Evolutionary conservation across 192 early-diverging fungal genomes (phyloP).

Genomic region (Coemansia sp.): DNA sequence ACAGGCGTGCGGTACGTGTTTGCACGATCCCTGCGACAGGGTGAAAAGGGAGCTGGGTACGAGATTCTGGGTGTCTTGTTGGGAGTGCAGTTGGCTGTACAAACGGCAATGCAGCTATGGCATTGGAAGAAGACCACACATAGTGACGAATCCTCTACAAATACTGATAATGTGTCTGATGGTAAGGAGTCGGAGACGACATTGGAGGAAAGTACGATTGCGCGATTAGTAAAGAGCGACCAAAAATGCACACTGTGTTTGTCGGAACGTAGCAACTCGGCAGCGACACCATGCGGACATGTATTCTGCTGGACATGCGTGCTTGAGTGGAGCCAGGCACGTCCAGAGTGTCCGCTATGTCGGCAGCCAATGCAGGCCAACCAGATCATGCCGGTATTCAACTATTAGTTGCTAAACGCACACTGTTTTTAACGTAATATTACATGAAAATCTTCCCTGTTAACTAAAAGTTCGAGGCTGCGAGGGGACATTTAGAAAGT

Average conservation of each 20-base stretch:
- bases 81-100: constrained; percentile 67
- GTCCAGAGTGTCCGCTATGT: constrained; percentile 93
- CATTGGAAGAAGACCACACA: constrained; percentile 19
- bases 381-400: constrained; percentile 73
- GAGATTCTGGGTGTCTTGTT: constrained; percentile 85
- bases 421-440: not conserved
- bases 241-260: constrained; percentile 89
- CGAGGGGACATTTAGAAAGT: constrained; percentile 21
- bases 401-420: constrained; percentile 60
- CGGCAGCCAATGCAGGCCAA: constrained; percentile 75
- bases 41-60: constrained; percentile 75
- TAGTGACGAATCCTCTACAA: constrained; percentile 16
- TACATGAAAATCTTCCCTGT: not conserved
- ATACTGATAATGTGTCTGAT: not conserved
- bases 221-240: constrained; percentile 41
- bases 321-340: constrained; percentile 88
- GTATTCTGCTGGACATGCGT: constrained; percentile 96
- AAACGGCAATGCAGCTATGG: constrained; percentile 50
- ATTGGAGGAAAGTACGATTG: constrained; percentile 21
- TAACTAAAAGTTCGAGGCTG: not conserved
- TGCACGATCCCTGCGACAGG: constrained; percentile 68
- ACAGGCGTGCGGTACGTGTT: constrained; percentile 82
- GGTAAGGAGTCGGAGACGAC: constrained; percentile 1
- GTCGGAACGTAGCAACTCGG: constrained; percentile 68
- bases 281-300: constrained; percentile 91